Conservation (phyloP, 805 yeast genomes). For the Cyberlindnera veronae region DNA sequence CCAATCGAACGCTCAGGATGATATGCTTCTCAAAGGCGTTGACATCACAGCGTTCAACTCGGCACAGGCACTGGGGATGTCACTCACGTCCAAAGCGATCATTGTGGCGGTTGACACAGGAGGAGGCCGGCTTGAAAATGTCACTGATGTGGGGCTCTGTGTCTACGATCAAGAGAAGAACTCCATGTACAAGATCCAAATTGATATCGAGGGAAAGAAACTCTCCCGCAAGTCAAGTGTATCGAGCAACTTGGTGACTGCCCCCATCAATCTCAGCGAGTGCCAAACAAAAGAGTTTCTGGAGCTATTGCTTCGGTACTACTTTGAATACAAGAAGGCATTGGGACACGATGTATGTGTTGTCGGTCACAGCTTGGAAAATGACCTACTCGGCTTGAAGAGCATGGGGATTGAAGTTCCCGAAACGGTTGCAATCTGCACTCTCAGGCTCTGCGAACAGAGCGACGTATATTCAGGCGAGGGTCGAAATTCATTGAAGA, state of each 20-base stretch:
- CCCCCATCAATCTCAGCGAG: conserved; percentile 4
- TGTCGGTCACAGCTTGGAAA: conserved; percentile 16
- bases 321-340: not conserved
- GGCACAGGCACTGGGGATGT: not conserved
- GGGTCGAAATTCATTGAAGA: conserved; percentile 9
- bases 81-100: conserved; percentile 8
- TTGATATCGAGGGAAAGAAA: conserved; percentile 10
- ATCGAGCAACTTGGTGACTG: conserved; percentile 5
- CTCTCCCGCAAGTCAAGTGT: conserved; percentile 1
- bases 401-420: conserved; percentile 3
- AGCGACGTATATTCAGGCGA: not conserved
- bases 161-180: conserved; percentile 10
- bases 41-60: not conserved
- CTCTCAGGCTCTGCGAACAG: conserved; percentile 9
- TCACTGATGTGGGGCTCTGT: conserved; percentile 14
- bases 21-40: conserved; percentile 3
- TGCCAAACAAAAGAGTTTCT: conserved; percentile 1
- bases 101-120: conserved; percentile 15
- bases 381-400: conserved; percentile 8
- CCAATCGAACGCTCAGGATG: conserved; percentile 6
- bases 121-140: conserved; percentile 3
- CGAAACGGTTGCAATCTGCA: not conserved
- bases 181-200: conserved; percentile 15
- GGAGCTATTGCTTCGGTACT: conserved; percentile 2
- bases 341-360: conserved; percentile 8